Evolutionary conservation across 2,329 filamentous ascomycete species (phyloP).

Genomic region (Colletotrichum tabaci): DNA sequence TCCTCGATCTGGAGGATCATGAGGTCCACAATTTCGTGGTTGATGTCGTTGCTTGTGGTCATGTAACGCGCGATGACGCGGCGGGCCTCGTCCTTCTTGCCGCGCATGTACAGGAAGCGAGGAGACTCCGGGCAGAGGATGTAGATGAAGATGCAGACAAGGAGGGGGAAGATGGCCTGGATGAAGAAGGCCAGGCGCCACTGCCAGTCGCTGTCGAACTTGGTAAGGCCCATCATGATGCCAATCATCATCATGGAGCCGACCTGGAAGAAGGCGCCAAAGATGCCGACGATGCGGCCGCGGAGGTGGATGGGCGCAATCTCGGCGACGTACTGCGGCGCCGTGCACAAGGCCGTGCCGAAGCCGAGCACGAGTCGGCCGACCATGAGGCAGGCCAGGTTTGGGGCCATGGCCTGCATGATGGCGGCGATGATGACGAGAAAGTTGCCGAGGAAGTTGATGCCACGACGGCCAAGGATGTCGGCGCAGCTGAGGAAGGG

Average conservation of each 20-base stretch:
- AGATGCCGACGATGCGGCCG: conserved; percentile 62
- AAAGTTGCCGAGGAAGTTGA: conserved; percentile 62
- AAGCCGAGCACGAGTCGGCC: conserved; percentile 72
- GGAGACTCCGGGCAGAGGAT: conserved; percentile 59
- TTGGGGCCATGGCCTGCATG: conserved; percentile 56
- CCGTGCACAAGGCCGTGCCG: conserved; percentile 52
- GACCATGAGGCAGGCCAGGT: conserved; percentile 58
- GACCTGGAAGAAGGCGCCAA: conserved; percentile 62
- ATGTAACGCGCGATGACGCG: conserved; percentile 54
- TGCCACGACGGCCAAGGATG: conserved; percentile 65
- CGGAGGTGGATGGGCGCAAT: conserved; percentile 51
- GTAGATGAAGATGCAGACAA: conserved; percentile 51
- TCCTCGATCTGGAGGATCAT: conserved; percentile 61
- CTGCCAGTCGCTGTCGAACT: conserved; percentile 54
- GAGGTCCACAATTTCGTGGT: conserved; percentile 59
- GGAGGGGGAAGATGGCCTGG: conserved; percentile 57
- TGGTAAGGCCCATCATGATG: conserved; percentile 58
- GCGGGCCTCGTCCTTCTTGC: conserved; percentile 53
- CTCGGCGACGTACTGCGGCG: conserved; percentile 50
- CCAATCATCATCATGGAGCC: conserved; percentile 59
- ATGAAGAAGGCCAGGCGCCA: conserved; percentile 60
- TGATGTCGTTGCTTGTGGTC: conserved; percentile 56
- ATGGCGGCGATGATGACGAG: conserved; percentile 61
- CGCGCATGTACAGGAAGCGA: conserved; percentile 56
- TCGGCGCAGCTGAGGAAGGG: conserved; percentile 66